phyloP scores from a whole-genome alignment of 768 basidiomycete species.

The Pleurotus salmoneostramineus region DNA sequence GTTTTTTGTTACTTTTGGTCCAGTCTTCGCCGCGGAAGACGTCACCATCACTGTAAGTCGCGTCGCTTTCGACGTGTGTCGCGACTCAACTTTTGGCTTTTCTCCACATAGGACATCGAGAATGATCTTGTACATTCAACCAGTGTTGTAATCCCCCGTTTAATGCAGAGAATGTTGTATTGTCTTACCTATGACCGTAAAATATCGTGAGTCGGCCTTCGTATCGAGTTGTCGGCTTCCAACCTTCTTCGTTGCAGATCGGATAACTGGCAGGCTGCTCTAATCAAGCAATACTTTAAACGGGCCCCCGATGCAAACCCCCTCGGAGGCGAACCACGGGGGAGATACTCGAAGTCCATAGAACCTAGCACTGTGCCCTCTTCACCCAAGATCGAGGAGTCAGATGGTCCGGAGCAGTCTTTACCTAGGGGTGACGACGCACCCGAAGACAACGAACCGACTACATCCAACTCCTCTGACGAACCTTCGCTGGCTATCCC shows the following conservation, averaged over 20 bases:
- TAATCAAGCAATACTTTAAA: constrained; percentile 75
- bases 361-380: constrained; percentile 17
- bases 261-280: constrained; percentile 74
- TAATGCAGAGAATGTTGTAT: constrained; percentile 73
- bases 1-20: constrained; percentile 83
- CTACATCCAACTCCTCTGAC: background rate
- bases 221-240: constrained; percentile 8
- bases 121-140: constrained; percentile 65
- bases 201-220: constrained; percentile 51
- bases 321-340: constrained; percentile 56
- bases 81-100: constrained; percentile 8
- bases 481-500: constrained; percentile 15
- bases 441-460: background rate
- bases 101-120: constrained; percentile 65
- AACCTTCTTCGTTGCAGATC: constrained; percentile 34
- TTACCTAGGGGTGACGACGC: background rate
- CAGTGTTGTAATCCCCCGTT: constrained; percentile 57
- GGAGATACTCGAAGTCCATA: constrained; percentile 15
- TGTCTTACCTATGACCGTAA: constrained; percentile 79
- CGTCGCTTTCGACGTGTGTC: constrained; percentile 10
- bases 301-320: constrained; percentile 70
- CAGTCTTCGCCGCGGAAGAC: constrained; percentile 67
- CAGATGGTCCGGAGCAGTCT: background rate
- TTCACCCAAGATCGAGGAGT: constrained; percentile 20
- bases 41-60: constrained; percentile 59